Evolutionary conservation across 495 filamentous ascomycete genomes (phyloP).

Genomic region (Xylaria scruposa): DNA sequence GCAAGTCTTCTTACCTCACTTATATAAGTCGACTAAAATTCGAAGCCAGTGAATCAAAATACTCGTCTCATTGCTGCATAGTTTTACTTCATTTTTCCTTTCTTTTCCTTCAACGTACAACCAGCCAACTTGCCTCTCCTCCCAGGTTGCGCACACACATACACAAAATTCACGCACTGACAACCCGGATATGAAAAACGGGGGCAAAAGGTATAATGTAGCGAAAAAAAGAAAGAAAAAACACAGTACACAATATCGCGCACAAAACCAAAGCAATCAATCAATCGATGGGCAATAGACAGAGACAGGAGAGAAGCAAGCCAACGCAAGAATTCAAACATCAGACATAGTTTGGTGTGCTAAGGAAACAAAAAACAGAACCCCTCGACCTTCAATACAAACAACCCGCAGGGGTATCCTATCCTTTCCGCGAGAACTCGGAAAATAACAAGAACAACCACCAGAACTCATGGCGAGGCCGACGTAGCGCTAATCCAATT

Average conservation of each 20-base stretch:
- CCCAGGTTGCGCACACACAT: not conserved
- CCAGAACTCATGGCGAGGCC: not conserved
- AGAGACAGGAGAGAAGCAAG: not conserved
- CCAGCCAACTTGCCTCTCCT: not conserved
- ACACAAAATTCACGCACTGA: not conserved
- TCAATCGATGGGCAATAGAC: not conserved
- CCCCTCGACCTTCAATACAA: not conserved
- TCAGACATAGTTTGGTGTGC: not conserved
- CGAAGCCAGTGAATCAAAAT: not conserved
- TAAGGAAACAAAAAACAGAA: not conserved
- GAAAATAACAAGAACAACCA: not conserved
- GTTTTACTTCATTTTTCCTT: not conserved
- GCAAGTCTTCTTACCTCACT: not conserved
- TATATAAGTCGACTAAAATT: not conserved
- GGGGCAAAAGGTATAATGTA: constrained; percentile 4
- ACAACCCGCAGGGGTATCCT: not conserved
- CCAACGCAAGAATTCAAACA: constrained; percentile 12
- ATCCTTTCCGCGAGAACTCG: not conserved
- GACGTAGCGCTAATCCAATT: not conserved
- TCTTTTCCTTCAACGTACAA: not conserved
- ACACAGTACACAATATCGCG: not conserved
- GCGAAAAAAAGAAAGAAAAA: not conserved
- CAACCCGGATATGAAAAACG: not conserved
- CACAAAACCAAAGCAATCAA: not conserved
- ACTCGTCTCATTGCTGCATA: not conserved